phyloP scores from a whole-genome alignment of 176 grass and related monocot species.

The Puya raimondii region DNA sequence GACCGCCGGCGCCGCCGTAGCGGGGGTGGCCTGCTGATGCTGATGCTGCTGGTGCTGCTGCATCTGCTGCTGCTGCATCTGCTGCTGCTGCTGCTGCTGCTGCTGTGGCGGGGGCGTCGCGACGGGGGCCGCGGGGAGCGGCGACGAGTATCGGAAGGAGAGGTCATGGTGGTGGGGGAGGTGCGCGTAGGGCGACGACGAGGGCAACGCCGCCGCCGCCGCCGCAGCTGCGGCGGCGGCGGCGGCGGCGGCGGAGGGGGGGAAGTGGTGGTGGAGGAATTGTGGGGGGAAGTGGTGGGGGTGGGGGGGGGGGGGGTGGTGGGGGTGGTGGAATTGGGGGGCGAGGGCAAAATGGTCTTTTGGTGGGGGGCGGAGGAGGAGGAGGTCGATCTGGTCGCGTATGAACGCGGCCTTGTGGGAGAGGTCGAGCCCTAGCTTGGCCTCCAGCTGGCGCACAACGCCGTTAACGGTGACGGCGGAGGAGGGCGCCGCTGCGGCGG shows the following conservation, averaged over 20 bases:
- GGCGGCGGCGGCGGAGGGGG: conserved; percentile 15
- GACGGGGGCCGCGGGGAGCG: conserved; percentile 21
- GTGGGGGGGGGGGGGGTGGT: conserved; percentile 9
- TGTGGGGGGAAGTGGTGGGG: neutral
- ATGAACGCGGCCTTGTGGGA: conserved; percentile 66
- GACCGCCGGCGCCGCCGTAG: neutral
- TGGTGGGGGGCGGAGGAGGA: conserved; percentile 38
- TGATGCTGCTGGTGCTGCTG: no score
- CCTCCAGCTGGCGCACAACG: conserved; percentile 53
- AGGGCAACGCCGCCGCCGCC: neutral
- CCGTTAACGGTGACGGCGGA: conserved; percentile 34
- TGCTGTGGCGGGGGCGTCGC: conserved; percentile 25
- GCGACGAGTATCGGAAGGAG: conserved; percentile 24
- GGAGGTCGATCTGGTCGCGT: conserved; percentile 63
- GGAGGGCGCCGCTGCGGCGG: conserved; percentile 7
- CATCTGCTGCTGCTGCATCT: conserved; percentile 17
- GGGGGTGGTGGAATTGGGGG: conserved; percentile 2
- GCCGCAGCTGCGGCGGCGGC: neutral
- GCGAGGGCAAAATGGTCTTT: conserved; percentile 37
- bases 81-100: conserved; percentile 45
- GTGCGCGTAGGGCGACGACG: conserved; percentile 1
- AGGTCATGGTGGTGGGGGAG: conserved; percentile 13
- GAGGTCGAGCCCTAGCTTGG: conserved; percentile 75
- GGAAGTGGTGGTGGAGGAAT: conserved; percentile 39
- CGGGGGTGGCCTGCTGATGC: conserved; percentile 16